A percentile compares a stretch with the other conserved stretches of the same genome.
These are phyloP conservation scores for Xylaria sp. DNA, from an alignment of 2,329 filamentous ascomycete genomes.

Conservation along the genomic window DNA sequence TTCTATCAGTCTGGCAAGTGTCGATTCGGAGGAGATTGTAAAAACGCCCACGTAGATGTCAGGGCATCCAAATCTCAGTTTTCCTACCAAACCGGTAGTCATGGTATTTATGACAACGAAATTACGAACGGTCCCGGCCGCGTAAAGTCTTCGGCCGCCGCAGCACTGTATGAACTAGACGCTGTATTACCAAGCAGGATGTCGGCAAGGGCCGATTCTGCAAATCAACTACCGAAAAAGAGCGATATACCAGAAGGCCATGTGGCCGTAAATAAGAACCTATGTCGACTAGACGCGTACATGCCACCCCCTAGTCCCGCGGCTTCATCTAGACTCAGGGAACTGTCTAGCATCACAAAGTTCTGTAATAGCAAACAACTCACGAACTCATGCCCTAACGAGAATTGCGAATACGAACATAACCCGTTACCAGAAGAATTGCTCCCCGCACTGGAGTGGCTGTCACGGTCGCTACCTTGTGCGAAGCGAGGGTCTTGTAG, in stretches of 20 bases:
- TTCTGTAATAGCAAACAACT: conserved; percentile 49
- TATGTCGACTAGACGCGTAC: conserved; percentile 48
- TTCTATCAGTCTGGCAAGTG: conserved; percentile 49
- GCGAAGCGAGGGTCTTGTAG: conserved; percentile 46
- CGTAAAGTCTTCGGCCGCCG: conserved; percentile 15
- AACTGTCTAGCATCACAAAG: conserved; percentile 40
- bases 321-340: conserved; percentile 39
- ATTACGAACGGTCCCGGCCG: conserved; percentile 19
- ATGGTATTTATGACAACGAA: conserved; percentile 31
- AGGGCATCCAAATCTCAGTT: conserved; percentile 22
- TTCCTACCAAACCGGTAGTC: conserved; percentile 21
- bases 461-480: conserved; percentile 49
- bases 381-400: conserved; percentile 41
- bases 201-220: conserved; percentile 10
- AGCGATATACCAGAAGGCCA: conserved; percentile 45
- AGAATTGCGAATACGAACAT: conserved; percentile 49
- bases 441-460: conserved; percentile 44
- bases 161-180: conserved; percentile 18
- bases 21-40: conserved; percentile 48
- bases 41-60: conserved; percentile 42
- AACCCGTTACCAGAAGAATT: conserved; percentile 43
- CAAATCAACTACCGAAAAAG: conserved; percentile 41
- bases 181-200: conserved; percentile 14
- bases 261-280: conserved; percentile 46
- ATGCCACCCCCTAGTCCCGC: conserved; percentile 39